phyloP scores from a whole-genome alignment of 805 yeast genomes.

The Metschnikowia peoriensis region DNA sequence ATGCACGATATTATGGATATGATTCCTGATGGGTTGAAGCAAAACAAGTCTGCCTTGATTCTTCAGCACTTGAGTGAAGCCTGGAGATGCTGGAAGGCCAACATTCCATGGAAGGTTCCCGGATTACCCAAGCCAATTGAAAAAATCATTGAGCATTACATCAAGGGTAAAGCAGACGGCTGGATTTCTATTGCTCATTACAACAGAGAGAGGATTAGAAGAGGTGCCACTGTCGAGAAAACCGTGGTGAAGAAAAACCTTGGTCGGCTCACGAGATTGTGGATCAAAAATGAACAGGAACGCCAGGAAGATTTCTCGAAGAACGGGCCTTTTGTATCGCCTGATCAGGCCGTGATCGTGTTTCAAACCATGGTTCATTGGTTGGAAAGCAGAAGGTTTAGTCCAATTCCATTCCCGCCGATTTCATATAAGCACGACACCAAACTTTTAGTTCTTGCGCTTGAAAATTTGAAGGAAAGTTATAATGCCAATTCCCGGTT shows the following conservation, averaged over 20 bases:
- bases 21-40: conserved; percentile 94
- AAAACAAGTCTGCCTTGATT: conserved; percentile 80
- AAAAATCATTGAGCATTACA: conserved; percentile 80
- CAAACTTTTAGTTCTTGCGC: conserved; percentile 80
- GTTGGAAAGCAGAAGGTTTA: conserved; percentile 80
- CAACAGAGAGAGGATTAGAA: conserved; percentile 81
- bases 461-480: conserved; percentile 82
- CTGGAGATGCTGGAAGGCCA: conserved; percentile 99
- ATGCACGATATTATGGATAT: conserved; percentile 94
- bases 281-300: conserved; percentile 91
- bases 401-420: conserved; percentile 93
- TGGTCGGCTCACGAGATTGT: conserved; percentile 86
- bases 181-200: conserved; percentile 94
- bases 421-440: conserved; percentile 90
- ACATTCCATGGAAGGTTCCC: conserved; percentile 96
- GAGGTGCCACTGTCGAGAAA: conserved; percentile 92
- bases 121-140: conserved; percentile 92
- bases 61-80: conserved; percentile 95
- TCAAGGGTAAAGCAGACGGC: conserved; percentile 94
- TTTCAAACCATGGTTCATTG: conserved; percentile 88
- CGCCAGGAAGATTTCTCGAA: conserved; percentile 76
- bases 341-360: conserved; percentile 84
- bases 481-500: conserved; percentile 65
- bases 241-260: conserved; percentile 91
- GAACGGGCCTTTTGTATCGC: conserved; percentile 83